These are phyloP conservation scores for Darksidea phi DNA, from an alignment of 495 filamentous ascomycete genomes.

Conservation along the genomic window DNA sequence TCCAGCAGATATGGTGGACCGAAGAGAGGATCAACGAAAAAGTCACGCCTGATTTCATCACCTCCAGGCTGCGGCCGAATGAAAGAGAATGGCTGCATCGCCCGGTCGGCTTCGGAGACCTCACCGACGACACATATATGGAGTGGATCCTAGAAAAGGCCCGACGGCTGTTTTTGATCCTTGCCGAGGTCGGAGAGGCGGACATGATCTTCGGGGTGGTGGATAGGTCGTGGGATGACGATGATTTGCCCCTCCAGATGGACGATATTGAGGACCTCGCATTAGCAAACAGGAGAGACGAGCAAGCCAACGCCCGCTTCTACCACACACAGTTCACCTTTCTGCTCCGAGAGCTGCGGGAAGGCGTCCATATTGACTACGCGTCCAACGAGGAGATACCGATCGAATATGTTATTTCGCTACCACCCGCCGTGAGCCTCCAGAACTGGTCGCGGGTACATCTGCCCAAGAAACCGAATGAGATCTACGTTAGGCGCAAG, in stretches of 20 bases:
- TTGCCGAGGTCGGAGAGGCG: conserved; percentile 74
- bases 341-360: conserved; percentile 65
- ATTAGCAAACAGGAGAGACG: conserved; percentile 60
- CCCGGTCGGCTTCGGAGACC: conserved; percentile 75
- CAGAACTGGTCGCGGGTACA: conserved; percentile 67
- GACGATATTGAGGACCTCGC: conserved; percentile 67
- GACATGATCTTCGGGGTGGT: conserved; percentile 83
- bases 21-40: conserved; percentile 71
- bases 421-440: conserved; percentile 52
- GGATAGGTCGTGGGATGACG: conserved; percentile 84
- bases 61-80: conserved; percentile 62
- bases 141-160: conserved; percentile 86
- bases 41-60: conserved; percentile 68
- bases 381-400: conserved; percentile 77
- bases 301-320: conserved; percentile 69
- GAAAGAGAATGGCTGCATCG: conserved; percentile 66
- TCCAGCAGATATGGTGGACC: conserved; percentile 68
- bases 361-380: conserved; percentile 72
- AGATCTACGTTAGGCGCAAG: conserved; percentile 67
- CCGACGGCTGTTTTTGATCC: conserved; percentile 76
- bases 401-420: conserved; percentile 62
- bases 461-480: conserved; percentile 58
- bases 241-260: conserved; percentile 76
- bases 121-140: conserved; percentile 88
- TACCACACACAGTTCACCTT: conserved; percentile 80